Evolutionary conservation across 306 rosid genomes (phyloP), one percentile per base, ranked within the genome.

Genomic region (Medicago arabica): DNA sequence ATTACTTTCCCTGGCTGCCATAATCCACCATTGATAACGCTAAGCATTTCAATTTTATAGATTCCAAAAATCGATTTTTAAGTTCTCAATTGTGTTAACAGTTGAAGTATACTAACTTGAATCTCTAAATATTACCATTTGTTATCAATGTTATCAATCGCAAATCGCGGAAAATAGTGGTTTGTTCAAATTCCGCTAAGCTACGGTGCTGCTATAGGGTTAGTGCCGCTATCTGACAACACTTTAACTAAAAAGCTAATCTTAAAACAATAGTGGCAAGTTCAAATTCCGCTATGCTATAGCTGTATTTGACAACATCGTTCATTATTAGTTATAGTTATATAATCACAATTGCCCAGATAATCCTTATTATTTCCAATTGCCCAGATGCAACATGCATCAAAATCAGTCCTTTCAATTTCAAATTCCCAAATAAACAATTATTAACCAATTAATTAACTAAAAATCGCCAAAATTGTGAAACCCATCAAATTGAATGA

Each of bases 1-100:
- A 25, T 2, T 3, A 14, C 15, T 8, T 6, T 12, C 18, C 2
- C 63, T 21, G n/a, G n/a, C 63, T 57, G 0, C 15, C 15, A 57
- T 57, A 57, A 57, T 57, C 66, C 40, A 1, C 11, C 2, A 25
- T 61, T 1, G 11, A 3, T 31, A 60, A 61, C 67, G 14, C 43
- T 3, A 21, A 38, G 50, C 60, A 62, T 68, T 70, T 65, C 69
- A 67, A 58, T 75, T 81, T 73, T 75, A 39, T 23, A 13, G 3
- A 9, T 54, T 43, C 69, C 31, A 36, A 49, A 75, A 60, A 25
- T 71, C 4, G 19, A 67, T 21, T 55, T 55, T 74, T 12, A 34
- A 69, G 66, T 14, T 11, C 51, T 53, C 36, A 55, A 67, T 59
- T 46, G 21, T 15, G 54, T 47, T 28, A 63, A 71, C 7, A 5